Base-by-base conservation (phyloP, 2,329 filamentous ascomycete species). In the Curvularia sp. region DNA sequence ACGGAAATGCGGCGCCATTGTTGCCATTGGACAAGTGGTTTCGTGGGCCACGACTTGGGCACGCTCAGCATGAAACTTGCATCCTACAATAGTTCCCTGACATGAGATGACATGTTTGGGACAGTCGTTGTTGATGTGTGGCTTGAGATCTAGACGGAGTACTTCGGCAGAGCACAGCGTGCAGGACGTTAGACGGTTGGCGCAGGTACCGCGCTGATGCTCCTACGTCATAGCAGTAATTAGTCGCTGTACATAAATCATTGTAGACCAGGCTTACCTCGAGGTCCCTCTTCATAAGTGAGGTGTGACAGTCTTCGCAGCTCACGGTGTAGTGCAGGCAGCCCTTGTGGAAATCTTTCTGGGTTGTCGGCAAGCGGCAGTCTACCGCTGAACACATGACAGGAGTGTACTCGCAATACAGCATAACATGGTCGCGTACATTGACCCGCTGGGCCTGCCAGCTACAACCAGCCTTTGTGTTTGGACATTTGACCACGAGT, bases 401-500 rank as follows among this genome's bases (percentile, higher is more conserved):
- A 38, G 81, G 73, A 50, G 81, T 80, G 66, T 84, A 84, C 10
- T 80, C 81, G 68, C 86, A 89, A 67, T 88, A 86, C 62, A 84
- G 83, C 68, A 85, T 81, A 50, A 87, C 81, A 69, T 89, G 86
- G 58, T 84, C 80, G 70, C 85, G 81, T 49, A 87, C 79, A 66
- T 86, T 83, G 42, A 82, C 83, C 48, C 86, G 79, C 53, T 86
- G 82, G 48, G 85, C 72, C 28, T 82, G 73, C 64, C 83, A 81
- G 41, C 74, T 69, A 74, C 86, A 89, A 5, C 86, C 86, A 10
- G 82, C 79, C 22, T 74, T 73, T n/a, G 70, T 73, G 59, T 84
- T 85, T 0, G 86, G 86, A 69, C 86, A 89, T 59, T 81, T 83
- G 55, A 88, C 86, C 18, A 81, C 72, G 39, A 89, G 79, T 60